Base-by-base conservation (phyloP, 805 yeast genomes). In the Pichia deserticola region DNA sequence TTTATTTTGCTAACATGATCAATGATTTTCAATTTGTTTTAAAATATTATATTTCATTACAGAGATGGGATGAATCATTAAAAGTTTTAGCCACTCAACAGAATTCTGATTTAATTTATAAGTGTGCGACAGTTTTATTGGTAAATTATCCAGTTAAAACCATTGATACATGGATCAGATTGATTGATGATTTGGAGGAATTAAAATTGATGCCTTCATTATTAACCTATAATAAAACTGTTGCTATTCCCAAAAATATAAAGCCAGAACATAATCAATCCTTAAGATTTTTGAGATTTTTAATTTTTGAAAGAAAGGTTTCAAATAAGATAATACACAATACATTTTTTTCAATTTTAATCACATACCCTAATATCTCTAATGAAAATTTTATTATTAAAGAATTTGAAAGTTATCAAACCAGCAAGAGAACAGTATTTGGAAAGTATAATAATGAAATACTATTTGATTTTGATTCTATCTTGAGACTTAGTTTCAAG, bases 101-200 rank as follows among this genome's bases (percentile, higher is more conserved):
- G 39, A 75, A 76, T 39, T 68, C 74, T 0, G 61, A 67, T 0
- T 60, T 79, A 8, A 75, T 86, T 5, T 87, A 89, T 66, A 76
- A 77, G 53, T 81, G 82, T 52, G 75, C 97, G 0, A 81, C 84
- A 0, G 82, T 82, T 0, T 64, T 93, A 37, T 63, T 93, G 46
- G 70, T 81, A 3, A 86, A 86, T 57, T 67, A 76, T 12, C 90
- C 99, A 0, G 70, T 69, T 32, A 75, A 73, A 11, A 88, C 96
- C 0, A 79, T 87, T 2, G 84, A 83, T 46, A 73, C 86, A 0
- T 93, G 97, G 97, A 75, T 86, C 59, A 75, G 81, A 45, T 62
- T 82, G 40, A 59, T 72, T 0, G 67, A 66, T 29, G 58, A 61
- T 7, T 54, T 92, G 3, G 78, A 86, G 51, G 82, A 84, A 44